These are phyloP conservation scores for Zostera marina DNA, from an alignment of 116 monocot genomes.

Conservation along the genomic window DNA sequence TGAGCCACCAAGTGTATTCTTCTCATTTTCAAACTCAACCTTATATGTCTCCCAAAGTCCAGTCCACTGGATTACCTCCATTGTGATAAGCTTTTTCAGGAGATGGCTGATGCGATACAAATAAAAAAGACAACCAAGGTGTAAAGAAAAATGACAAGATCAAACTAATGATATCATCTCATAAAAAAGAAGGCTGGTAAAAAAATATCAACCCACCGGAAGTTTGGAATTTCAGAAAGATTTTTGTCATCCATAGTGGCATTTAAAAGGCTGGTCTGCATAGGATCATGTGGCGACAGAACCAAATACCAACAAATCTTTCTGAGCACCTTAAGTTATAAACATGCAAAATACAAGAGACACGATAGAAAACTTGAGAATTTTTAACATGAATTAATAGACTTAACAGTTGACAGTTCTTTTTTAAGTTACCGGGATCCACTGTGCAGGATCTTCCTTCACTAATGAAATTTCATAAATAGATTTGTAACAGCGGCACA, in stretches of 20 bases:
- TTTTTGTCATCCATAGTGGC: conserved; percentile 92
- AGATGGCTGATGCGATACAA: conserved; percentile 13
- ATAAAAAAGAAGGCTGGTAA: background rate
- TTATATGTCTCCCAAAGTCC: conserved; percentile 69
- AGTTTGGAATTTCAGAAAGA: conserved; percentile 84
- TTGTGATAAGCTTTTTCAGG: conserved; percentile 83
- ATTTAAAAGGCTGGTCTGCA: conserved; percentile 98
- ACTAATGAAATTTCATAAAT: conserved; percentile 94
- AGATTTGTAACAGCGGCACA: conserved; percentile 86
- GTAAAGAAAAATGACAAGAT: background rate
- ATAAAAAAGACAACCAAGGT: background rate
- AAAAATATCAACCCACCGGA: conserved; percentile 43
- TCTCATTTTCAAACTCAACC: conserved; percentile 84
- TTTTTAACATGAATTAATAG: no score
- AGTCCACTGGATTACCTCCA: conserved; percentile 98
- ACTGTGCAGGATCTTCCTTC: conserved; percentile 67
- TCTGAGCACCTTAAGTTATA: conserved; percentile 53
- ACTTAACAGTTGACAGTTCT: background rate
- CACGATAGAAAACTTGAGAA: background rate
- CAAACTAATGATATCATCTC: background rate
- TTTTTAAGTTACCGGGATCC: conserved; percentile 58
- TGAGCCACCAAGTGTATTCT: conserved; percentile 61
- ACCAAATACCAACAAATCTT: conserved; percentile 98
- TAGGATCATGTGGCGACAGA: conserved; percentile 81
- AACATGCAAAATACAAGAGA: conserved; percentile 1